Evolutionary conservation across 208 protist genomes (phyloP), one percentile per base, ranked within the genome.

Genomic region (Angomonas deanei): DNA sequence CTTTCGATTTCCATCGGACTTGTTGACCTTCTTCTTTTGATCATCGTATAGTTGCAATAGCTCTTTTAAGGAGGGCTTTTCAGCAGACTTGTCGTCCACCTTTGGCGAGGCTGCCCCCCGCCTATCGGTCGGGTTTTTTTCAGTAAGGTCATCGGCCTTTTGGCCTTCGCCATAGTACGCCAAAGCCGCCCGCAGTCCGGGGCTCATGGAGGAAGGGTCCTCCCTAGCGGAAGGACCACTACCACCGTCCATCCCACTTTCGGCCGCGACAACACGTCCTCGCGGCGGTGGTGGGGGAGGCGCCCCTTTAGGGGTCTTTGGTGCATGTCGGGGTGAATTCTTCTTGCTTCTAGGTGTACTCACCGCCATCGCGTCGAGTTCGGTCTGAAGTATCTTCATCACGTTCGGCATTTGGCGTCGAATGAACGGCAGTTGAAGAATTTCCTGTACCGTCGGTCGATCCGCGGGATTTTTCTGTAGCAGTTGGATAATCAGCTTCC

Each of bases 401-500:
- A 95, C 70, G 30, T 78, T 76, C 4, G 89, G 86, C 33, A 92
- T 74, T 28, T 79, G 74, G 36, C 63, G 66, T 70, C 88, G 80
- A 26, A 95, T 50, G 19, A 92, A 78, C 0, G 88, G 79, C 0
- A 78, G 61, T 33, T 64, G 64, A 8, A 97, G 76, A 13, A 97
- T 78, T 55, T 88, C 80, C 13, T 75, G 76, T 8, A 88, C 87
- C 28, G 84, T 80, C 1, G 92, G 92, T n/a, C 92, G 77, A n/a
- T 87, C 70, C 33, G 66, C 59, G 15, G 87, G 83, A 42, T 94
- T 84, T 65, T 97, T 97, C 39, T 85, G 61, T 17, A 97, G 68
- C 64, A 94, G 80, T 67, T 66, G 76, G 30, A 70, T 61, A 30
- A 96, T 73, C 33, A 97, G 60, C 8, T 77, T 21, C 81, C 84